Evolutionary conservation across 495 filamentous ascomycete species (phyloP).

Genomic region (Aspergillus homomorphus): DNA sequence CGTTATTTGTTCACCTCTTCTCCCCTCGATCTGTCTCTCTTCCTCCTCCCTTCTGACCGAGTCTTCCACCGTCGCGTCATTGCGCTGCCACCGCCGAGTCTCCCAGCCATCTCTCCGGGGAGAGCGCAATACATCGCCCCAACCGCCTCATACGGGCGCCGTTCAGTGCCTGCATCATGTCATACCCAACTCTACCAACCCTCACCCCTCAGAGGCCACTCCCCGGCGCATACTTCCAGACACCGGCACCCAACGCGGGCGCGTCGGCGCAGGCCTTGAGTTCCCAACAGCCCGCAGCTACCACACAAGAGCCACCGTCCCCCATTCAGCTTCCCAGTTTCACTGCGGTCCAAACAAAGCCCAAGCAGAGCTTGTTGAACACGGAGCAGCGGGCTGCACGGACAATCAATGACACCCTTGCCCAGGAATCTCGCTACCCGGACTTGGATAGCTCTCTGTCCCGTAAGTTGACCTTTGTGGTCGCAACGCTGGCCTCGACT

Average conservation of each 20-base stretch:
- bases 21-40: slow-evolving; percentile 10
- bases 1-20: not conserved
- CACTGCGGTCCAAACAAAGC: slow-evolving; percentile 33
- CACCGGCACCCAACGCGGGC: slow-evolving; percentile 51
- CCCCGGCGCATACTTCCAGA: slow-evolving; percentile 72
- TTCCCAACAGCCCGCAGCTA: slow-evolving; percentile 27
- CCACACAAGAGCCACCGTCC: slow-evolving; percentile 18
- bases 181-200: slow-evolving; percentile 52
- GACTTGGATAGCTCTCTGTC: slow-evolving; percentile 86
- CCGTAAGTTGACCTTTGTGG: slow-evolving; percentile 59
- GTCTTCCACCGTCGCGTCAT: slow-evolving; percentile 17
- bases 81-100: slow-evolving; percentile 16
- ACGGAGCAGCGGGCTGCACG: slow-evolving; percentile 75
- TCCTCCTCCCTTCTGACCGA: slow-evolving; percentile 15
- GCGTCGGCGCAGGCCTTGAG: slow-evolving; percentile 26
- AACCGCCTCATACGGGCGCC: slow-evolving; percentile 4
- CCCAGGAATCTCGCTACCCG: slow-evolving; percentile 74
- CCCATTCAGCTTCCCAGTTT: slow-evolving; percentile 36
- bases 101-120: slow-evolving; percentile 19
- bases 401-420: slow-evolving; percentile 77
- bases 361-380: slow-evolving; percentile 45
- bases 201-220: slow-evolving; percentile 62
- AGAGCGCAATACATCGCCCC: slow-evolving; percentile 29
- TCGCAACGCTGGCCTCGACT: slow-evolving; percentile 2
- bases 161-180: slow-evolving; percentile 43